phyloP scores from a whole-genome alignment of 2,329 filamentous ascomycete genomes.

The Trichoderma koningiopsis region DNA sequence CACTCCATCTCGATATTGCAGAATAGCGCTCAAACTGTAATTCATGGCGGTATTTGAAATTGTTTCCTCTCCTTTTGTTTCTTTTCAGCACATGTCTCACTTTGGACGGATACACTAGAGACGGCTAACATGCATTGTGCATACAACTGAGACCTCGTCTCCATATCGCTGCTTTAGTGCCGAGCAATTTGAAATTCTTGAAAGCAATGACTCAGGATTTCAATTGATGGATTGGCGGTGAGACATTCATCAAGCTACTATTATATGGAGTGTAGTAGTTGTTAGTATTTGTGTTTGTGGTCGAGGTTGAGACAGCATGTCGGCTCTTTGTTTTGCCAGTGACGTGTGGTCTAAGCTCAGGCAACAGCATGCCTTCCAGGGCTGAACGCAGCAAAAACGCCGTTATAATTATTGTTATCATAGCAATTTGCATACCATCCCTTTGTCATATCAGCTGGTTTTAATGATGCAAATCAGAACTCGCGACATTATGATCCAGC shows the following conservation, averaged over 20 bases:
- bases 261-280: not conserved
- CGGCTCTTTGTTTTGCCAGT: not conserved
- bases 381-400: no score
- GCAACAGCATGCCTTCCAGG: not conserved
- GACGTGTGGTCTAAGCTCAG: not conserved
- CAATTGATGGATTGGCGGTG: not conserved
- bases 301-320: not conserved
- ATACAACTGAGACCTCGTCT: slow-evolving; percentile 3
- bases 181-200: not conserved
- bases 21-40: not conserved
- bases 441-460: not conserved
- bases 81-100: not conserved
- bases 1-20: not conserved
- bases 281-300: not conserved
- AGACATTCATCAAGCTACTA: not conserved
- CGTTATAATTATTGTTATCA: no score
- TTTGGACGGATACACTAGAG: not conserved
- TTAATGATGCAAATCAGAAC: not conserved
- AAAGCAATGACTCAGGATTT: not conserved
- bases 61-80: slow-evolving; percentile 3
- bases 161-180: not conserved
- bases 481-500: not conserved
- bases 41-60: not conserved
- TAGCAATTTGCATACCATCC: not conserved
- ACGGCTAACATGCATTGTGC: not conserved